A percentile compares a stretch with the other conserved stretches of the same genome.
Conservation (phyloP, 225 moss, liverwort and hornwort genomes). For the Neckera pumila region DNA sequence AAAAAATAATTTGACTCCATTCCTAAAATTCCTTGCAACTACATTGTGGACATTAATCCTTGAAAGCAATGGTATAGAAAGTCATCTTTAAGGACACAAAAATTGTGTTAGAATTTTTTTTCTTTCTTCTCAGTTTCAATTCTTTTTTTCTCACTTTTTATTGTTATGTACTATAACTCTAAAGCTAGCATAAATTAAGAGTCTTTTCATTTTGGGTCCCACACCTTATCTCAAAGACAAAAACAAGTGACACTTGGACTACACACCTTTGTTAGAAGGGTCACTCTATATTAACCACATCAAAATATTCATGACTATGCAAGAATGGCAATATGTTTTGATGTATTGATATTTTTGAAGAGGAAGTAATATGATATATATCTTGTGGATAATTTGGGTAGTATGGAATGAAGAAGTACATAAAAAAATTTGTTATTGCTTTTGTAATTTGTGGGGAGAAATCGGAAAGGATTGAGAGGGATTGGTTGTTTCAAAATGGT, state of each 20-base stretch:
- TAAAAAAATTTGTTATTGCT: not conserved
- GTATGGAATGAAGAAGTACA: not conserved
- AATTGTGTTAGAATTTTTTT: not conserved
- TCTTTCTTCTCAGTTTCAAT: too few relatives aligned
- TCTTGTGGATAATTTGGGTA: not conserved
- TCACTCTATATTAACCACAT: not conserved
- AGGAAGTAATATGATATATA: not conserved
- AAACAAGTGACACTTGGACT: accelerated
- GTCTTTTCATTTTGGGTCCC: not conserved
- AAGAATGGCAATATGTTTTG: not conserved
- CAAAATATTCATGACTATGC: not conserved
- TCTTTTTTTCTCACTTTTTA: not conserved
- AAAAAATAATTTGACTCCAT: accelerated
- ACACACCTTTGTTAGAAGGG: not conserved
- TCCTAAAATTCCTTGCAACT: not conserved
- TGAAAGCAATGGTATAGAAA: not conserved
- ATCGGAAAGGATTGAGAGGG: accelerated
- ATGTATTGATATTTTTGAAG: not conserved
- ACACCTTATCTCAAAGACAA: not conserved
- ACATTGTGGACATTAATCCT: not conserved
- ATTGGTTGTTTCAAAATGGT: accelerated
- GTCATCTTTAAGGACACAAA: not conserved
- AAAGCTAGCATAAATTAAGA: not conserved
- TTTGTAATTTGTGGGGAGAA: accelerated
- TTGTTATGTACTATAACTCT: not conserved